Percentiles rank a stretch among this genome's conserved stretches.
These are phyloP conservation scores for Cladosporium sp. DNA, from an alignment of 2,329 filamentous ascomycete genomes.

Conservation along the genomic window DNA sequence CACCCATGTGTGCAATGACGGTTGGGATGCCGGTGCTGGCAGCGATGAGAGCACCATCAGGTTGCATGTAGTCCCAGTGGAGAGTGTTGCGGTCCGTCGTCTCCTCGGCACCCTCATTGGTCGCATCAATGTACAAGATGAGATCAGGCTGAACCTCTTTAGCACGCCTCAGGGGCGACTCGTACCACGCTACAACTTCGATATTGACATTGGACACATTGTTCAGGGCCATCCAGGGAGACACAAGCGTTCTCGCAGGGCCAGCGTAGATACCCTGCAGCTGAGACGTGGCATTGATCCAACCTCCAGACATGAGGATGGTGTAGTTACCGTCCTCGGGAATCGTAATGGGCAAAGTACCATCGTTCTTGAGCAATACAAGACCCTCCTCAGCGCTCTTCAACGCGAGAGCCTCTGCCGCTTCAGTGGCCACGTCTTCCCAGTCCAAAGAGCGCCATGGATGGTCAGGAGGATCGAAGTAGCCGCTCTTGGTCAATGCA, in stretches of 20 bases:
- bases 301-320: constrained; percentile 10
- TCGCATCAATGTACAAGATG: constrained; percentile 1
- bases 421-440: constrained; percentile 55
- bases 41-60: constrained; percentile 8
- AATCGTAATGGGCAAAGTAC: constrained; percentile 40
- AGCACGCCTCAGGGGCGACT: constrained; percentile 6
- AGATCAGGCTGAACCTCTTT: constrained; percentile 13
- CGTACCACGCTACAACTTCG: constrained; percentile 10
- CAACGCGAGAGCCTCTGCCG: constrained; percentile 55
- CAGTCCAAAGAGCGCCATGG: constrained; percentile 54
- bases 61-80: constrained; percentile 14
- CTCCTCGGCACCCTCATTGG: constrained; percentile 12
- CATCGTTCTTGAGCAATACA: constrained; percentile 54
- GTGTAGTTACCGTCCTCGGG: constrained; percentile 26
- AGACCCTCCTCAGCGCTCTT: constrained; percentile 51
- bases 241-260: not conserved
- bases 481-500: constrained; percentile 55
- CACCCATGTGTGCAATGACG: constrained; percentile 41
- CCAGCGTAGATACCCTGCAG: constrained; percentile 55
- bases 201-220: constrained; percentile 13
- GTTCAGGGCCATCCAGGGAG: constrained; percentile 11
- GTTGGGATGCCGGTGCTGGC: constrained; percentile 42
- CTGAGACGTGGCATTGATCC: constrained; percentile 8
- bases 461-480: constrained; percentile 52
- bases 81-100: constrained; percentile 13